Evolutionary conservation across 2,329 filamentous ascomycete genomes (phyloP), one percentile per base, ranked within the genome.

Genomic region (Aspergillus caelatus): DNA sequence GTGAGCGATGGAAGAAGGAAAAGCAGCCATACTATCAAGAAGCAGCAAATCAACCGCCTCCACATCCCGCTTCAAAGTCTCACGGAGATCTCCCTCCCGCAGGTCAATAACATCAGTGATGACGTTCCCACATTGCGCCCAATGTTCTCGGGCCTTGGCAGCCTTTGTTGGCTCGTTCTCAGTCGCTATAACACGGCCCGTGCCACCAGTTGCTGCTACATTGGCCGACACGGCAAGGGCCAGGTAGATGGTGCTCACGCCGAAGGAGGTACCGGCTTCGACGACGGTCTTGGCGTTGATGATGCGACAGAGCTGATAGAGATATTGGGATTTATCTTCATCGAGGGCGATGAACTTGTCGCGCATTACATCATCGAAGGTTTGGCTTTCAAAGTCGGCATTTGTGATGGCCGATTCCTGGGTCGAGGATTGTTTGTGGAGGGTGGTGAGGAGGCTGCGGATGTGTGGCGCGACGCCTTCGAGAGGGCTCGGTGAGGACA

Each of bases 271-370:
- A 1, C 87, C 87, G 0, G 85, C 86, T 70, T 89, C 87, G 43
- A 89, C 82, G 26, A 88, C 76, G 48, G 80, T 81, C 1, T 76
- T 77, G 0, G 86, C 86, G 1, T 81, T 78, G 11, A 75, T 83
- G 12, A 81, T 77, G 3, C 81, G 80, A 3, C 82, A 71, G 0
- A 89, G 78, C 21, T 84, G 82, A 71, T 89, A 89, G 1, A 86
- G 75, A 45, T 88, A 80, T 4, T 82, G 77, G 67, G 82, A 85
- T 71, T 89, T 89, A 70, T 88, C 85, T 10, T 80, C 75, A 43
- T 88, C 86, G 1, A 89, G 78, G 0, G 85, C 85, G 58, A 89
- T 83, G 70, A 88, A 88, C 69, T 85, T 86, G 70, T 87, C 84
- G 8, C 75, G 78, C 81, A 84, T 83, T 26, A 80, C 72, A 26